A percentile compares a stretch with the other conserved stretches of the same genome.
These are phyloP conservation scores for Suillus subalutaceus DNA, from an alignment of 768 basidiomycete species.

Conservation along the genomic window DNA sequence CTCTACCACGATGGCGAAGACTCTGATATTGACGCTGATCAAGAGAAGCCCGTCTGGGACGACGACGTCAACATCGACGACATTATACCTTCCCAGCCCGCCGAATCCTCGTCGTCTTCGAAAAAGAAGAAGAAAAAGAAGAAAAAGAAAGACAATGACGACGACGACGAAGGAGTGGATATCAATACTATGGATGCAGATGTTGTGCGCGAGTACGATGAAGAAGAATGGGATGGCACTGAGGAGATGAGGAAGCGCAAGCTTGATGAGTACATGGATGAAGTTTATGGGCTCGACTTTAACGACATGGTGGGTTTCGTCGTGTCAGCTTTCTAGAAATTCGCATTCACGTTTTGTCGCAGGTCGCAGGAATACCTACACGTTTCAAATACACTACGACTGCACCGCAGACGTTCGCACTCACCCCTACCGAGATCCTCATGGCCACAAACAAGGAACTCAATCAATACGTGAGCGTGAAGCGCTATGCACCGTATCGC, in stretches of 20 bases:
- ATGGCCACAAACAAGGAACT: conserved; percentile 91
- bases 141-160: conserved; percentile 31
- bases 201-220: conserved; percentile 49
- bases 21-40: conserved; percentile 39
- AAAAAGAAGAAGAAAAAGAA: conserved; percentile 55
- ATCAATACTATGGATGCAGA: conserved; percentile 59
- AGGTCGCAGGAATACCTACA: conserved; percentile 73
- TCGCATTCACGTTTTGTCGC: conserved; percentile 5
- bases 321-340: not conserved
- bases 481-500: conserved; percentile 91
- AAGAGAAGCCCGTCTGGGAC: conserved; percentile 86
- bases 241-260: conserved; percentile 87
- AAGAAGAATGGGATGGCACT: conserved; percentile 84
- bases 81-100: conserved; percentile 46
- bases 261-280: conserved; percentile 88
- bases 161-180: conserved; percentile 48
- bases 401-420: conserved; percentile 60
- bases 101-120: conserved; percentile 31
- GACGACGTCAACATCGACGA: conserved; percentile 87
- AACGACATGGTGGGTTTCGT: conserved; percentile 81
- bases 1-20: conserved; percentile 63
- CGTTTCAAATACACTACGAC: conserved; percentile 91
- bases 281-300: conserved; percentile 89
- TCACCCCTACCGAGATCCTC: conserved; percentile 85
- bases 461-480: conserved; percentile 88